A percentile compares a stretch with the other conserved stretches of the same genome.
phyloP scores from a whole-genome alignment of 306 rosid genomes.

The Cicer cuneatum region DNA sequence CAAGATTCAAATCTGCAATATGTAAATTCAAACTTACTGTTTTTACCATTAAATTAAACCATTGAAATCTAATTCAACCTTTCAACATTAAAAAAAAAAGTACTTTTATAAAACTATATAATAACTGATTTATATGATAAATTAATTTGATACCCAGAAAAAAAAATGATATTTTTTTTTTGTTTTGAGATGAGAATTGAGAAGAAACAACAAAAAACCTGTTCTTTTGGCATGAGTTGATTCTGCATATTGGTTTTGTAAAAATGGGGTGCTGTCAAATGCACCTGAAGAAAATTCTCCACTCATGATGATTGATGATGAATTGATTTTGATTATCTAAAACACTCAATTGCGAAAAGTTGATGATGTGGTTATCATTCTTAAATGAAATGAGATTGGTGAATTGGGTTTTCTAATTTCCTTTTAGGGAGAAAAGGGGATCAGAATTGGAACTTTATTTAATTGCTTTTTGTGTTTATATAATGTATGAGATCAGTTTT shows the following conservation, averaged over 20 bases:
- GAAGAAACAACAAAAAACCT: background rate
- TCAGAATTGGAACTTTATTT: background rate
- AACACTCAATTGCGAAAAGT: too few relatives aligned
- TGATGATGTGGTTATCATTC: background rate
- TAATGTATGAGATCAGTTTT: background rate
- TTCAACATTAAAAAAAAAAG: background rate
- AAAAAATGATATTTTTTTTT: background rate
- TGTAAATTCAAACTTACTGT: too few relatives aligned
- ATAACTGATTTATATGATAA: background rate
- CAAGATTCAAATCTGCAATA: too few relatives aligned
- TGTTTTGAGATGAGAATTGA: background rate
- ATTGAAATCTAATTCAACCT: background rate
- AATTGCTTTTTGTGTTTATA: background rate
- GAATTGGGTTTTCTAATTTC: too few relatives aligned
- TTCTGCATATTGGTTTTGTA: conserved; percentile 22
- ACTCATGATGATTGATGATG: conserved; percentile 19
- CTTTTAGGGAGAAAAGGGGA: background rate
- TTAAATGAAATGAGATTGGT: too few relatives aligned
- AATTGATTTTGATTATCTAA: background rate
- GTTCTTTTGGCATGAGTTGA: conserved; percentile 12
- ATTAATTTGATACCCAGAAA: background rate
- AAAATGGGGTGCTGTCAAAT: conserved; percentile 11
- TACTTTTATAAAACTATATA: background rate
- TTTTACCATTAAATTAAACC: too few relatives aligned
- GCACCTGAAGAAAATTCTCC: background rate